Evolutionary conservation across 2,329 filamentous ascomycete genomes (phyloP).

Genomic region (Cadophora sp.): DNA sequence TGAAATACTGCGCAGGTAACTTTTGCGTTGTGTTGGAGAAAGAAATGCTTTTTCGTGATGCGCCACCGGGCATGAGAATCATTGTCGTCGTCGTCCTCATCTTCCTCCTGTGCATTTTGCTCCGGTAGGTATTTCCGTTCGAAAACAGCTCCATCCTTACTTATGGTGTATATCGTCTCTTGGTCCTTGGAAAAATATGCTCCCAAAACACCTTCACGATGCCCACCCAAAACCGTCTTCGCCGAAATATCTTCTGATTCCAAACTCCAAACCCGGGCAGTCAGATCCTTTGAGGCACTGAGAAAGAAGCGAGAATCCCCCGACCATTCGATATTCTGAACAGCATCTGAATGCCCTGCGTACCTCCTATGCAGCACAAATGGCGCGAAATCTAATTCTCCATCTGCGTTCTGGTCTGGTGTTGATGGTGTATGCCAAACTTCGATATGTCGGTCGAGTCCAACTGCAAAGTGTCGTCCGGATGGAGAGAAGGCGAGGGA

Average conservation of each 20-base stretch:
- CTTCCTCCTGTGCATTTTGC: slow-evolving; percentile 58
- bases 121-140: slow-evolving; percentile 83
- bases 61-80: slow-evolving; percentile 83
- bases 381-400: slow-evolving; percentile 91
- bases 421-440: slow-evolving; percentile 96
- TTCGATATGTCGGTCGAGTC: slow-evolving; percentile 85
- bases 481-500: slow-evolving; percentile 91
- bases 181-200: slow-evolving; percentile 97
- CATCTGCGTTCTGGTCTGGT: slow-evolving; percentile 78
- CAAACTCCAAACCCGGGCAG: slow-evolving; percentile 93
- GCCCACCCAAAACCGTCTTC: slow-evolving; percentile 88
- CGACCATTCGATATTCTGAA: slow-evolving; percentile 92
- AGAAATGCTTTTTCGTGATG: slow-evolving; percentile 90
- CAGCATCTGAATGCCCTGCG: slow-evolving; percentile 85
- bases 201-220: slow-evolving; percentile 88
- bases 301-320: slow-evolving; percentile 95
- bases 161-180: slow-evolving; percentile 94
- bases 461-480: slow-evolving; percentile 89
- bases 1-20: slow-evolving; percentile 93
- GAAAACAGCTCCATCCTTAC: slow-evolving; percentile 96
- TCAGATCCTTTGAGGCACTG: slow-evolving; percentile 89
- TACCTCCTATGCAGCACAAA: slow-evolving; percentile 90
- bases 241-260: slow-evolving; percentile 86
- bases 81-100: slow-evolving; percentile 63
- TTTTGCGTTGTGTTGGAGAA: slow-evolving; percentile 88